phyloP scores from a whole-genome alignment of 2,329 filamentous ascomycete species.

The Berkeleyomyces rouxiae region DNA sequence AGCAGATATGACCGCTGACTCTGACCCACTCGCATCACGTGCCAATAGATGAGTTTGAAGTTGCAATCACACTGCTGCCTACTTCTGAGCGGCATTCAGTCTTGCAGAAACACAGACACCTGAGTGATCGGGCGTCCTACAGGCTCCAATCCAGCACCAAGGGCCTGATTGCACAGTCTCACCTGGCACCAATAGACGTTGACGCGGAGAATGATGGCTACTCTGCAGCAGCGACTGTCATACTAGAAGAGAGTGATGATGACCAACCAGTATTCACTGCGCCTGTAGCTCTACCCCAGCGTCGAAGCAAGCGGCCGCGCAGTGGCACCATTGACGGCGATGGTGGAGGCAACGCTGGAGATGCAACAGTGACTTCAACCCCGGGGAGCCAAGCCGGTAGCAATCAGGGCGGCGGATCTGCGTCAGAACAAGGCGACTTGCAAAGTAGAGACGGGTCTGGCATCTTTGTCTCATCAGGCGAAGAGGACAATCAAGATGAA shows the following conservation, averaged over 20 bases:
- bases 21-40: conserved; percentile 8
- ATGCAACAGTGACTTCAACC: neutral
- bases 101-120: conserved; percentile 69
- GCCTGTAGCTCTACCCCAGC: conserved; percentile 20
- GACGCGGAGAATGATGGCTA: neutral
- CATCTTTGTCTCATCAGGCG: conserved; percentile 8
- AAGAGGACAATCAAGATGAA: conserved; percentile 8
- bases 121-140: conserved; percentile 23
- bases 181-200: conserved; percentile 8
- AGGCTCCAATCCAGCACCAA: conserved; percentile 17
- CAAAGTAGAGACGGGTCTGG: neutral
- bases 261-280: conserved; percentile 18
- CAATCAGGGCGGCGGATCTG: neutral
- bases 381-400: neutral
- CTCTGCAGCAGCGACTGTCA: neutral
- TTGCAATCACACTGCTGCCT: conserved; percentile 84
- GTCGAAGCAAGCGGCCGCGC: neutral
- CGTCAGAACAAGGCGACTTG: neutral
- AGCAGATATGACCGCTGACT: neutral
- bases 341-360: neutral
- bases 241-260: conserved; percentile 20
- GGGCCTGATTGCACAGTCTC: conserved; percentile 9
- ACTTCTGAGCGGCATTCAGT: conserved; percentile 71
- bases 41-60: conserved; percentile 72
- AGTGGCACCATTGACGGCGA: neutral